Evolutionary conservation across 139 green algal genomes (phyloP), one percentile per base, ranked within the genome.

Genomic region (Coelastrella sp.): DNA sequence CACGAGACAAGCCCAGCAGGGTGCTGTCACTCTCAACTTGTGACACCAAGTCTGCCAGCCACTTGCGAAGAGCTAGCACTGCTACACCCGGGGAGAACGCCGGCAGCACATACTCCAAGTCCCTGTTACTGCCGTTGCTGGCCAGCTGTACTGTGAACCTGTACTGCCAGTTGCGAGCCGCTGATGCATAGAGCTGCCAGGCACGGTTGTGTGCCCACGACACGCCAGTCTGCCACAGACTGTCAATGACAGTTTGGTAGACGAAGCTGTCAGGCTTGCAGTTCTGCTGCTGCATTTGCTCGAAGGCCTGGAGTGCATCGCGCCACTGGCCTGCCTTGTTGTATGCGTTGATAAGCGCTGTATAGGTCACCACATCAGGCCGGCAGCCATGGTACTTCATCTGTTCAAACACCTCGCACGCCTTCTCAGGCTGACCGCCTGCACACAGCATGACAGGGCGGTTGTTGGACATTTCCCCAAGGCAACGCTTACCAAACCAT

Each of bases 231-330:
- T 94, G 83, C 93, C 93, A 96, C 32, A 96, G 89, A 17, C 91
- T 92, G 60, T 96, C 94, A 10, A 96, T 92, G 71, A 96, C 82
- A 22, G 92, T 87, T 85, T 91, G 77, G 87, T 92, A 89, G 10
- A 95, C 87, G 20, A 87, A 90, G 54, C 92, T 90, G 73, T 95
- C 90, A 19, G 90, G 89, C 73, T 87, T 78, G 80, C 91, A 94
- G 60, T 88, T 91, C 85, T 80, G 86, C 77, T 84, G 58, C 92
- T 96, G 94, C 96, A 97, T 97, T 68, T 87, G 85, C 88, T 98
- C 94, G 71, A 96, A 95, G 2, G 94, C 93, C 73, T 94, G 91
- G 80, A 92, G 57, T 64, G 84, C 86, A 20, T 79, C 58, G 65
- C 90, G 89, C 95, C 94, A 96, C 90, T 96, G 90, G 11, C 95